These are phyloP conservation scores for Polytrichum commune DNA, from an alignment of 225 moss, liverwort and hornwort species.

Conservation along the genomic window DNA sequence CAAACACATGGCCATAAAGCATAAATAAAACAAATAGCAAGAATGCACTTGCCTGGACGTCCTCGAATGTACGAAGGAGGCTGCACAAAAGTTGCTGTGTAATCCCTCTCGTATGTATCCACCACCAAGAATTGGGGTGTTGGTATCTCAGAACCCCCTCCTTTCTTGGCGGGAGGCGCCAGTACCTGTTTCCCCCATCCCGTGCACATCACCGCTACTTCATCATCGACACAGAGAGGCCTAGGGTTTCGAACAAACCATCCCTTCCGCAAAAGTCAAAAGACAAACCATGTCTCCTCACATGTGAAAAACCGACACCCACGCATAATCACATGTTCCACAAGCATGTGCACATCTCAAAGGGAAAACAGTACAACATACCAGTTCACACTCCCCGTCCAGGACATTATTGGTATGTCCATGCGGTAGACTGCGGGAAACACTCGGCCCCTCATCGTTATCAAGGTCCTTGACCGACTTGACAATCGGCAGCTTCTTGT, in stretches of 20 bases:
- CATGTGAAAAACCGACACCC: neutral
- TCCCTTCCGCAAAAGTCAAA: neutral
- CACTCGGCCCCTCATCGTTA: slow-evolving; percentile 83
- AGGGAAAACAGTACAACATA: slow-evolving; percentile 10
- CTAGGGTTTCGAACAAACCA: neutral
- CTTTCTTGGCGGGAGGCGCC: slow-evolving; percentile 76
- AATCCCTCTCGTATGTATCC: slow-evolving; percentile 94
- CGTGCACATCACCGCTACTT: slow-evolving; percentile 2
- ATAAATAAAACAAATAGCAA: neutral
- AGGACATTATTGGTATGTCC: slow-evolving; percentile 49
- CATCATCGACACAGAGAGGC: neutral
- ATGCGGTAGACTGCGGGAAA: slow-evolving; percentile 62
- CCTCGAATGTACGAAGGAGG: slow-evolving; percentile 98
- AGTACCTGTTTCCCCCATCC: slow-evolving; percentile 44
- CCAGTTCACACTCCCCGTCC: slow-evolving; percentile 89
- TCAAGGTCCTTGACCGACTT: slow-evolving; percentile 97
- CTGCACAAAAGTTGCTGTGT: slow-evolving; percentile 85
- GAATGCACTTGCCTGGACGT: slow-evolving; percentile 64
- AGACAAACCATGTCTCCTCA: neutral
- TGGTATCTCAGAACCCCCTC: slow-evolving; percentile 87
- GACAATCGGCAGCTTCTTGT: slow-evolving; percentile 99
- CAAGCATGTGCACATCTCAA: too few species aligned
- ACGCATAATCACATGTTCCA: neutral
- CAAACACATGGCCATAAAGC: neutral
- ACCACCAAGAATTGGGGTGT: slow-evolving; percentile 94